Conservation (phyloP, 2,329 filamentous ascomycete genomes). For the Colletotrichum eremochloae region DNA sequence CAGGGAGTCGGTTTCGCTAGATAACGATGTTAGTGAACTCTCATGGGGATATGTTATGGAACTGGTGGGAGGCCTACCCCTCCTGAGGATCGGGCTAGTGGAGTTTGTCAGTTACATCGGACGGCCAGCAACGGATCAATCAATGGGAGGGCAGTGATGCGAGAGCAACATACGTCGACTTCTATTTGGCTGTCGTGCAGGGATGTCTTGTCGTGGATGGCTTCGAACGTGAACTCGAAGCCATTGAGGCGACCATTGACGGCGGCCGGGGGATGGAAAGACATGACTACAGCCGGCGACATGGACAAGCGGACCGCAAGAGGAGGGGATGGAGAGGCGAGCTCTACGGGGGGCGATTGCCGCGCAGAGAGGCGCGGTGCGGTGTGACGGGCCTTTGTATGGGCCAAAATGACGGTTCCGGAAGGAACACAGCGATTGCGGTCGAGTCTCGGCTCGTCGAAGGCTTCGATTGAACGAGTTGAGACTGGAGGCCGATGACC, state of each 20-base stretch:
- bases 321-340: neutral
- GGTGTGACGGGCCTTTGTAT: slow-evolving; percentile 17
- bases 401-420: slow-evolving; percentile 25
- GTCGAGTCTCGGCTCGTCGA: slow-evolving; percentile 21
- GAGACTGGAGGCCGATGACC: slow-evolving; percentile 15
- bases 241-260: slow-evolving; percentile 32
- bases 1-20: slow-evolving; percentile 52
- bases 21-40: neutral
- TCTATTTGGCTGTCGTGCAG: slow-evolving; percentile 42
- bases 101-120: slow-evolving; percentile 31
- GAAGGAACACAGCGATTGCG: slow-evolving; percentile 30
- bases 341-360: neutral
- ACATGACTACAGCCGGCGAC: slow-evolving; percentile 31
- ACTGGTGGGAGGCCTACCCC: slow-evolving; percentile 28
- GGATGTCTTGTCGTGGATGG: slow-evolving; percentile 42
- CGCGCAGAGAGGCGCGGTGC: neutral
- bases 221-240: slow-evolving; percentile 43
- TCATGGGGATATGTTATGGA: neutral
- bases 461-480: slow-evolving; percentile 31
- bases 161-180: slow-evolving; percentile 34
- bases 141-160: neutral
- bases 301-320: slow-evolving; percentile 1
- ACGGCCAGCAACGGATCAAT: slow-evolving; percentile 22
- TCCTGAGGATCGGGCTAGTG: slow-evolving; percentile 41
- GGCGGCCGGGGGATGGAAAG: slow-evolving; percentile 31